These are phyloP conservation scores for Penicillium sclerotigenum DNA, from an alignment of 2,329 filamentous ascomycete genomes.

Conservation along the genomic window DNA sequence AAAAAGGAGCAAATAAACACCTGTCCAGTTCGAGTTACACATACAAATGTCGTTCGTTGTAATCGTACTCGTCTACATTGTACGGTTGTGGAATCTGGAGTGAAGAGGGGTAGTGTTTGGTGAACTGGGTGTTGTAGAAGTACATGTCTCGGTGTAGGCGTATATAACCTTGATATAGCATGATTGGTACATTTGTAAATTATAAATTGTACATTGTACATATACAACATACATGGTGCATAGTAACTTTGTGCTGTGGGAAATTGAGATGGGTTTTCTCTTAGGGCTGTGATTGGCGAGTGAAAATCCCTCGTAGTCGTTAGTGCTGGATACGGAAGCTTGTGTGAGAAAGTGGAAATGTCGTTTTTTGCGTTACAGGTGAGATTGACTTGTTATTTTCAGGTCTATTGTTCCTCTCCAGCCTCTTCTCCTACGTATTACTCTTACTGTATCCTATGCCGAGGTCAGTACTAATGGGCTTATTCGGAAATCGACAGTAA, in stretches of 20 bases:
- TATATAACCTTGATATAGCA: neutral
- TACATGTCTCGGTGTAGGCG: neutral
- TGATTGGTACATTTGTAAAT: neutral
- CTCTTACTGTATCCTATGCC: neutral
- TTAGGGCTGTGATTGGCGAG: slow-evolving; percentile 3
- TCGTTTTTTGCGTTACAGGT: neutral
- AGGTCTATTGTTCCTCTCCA: neutral
- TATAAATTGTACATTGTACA: neutral
- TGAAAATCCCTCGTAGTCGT: slow-evolving; percentile 10
- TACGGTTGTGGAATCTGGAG: neutral
- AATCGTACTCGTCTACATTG: neutral
- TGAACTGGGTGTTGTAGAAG: neutral
- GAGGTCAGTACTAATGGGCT: neutral
- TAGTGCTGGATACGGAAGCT: slow-evolving; percentile 4
- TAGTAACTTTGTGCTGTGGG: neutral
- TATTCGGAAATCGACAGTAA: slow-evolving; percentile 1
- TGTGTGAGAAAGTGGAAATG: slow-evolving; percentile 5
- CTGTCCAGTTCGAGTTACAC: neutral
- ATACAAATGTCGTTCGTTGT: neutral
- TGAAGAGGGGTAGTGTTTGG: neutral
- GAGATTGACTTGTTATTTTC: neutral
- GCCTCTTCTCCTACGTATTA: too few relatives aligned
- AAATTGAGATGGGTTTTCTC: neutral
- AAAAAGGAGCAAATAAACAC: neutral
- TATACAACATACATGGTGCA: neutral